A percentile compares a stretch with the other conserved stretches of the same genome.
Conservation (phyloP, 2,329 filamentous ascomycete genomes). For the Zasmidium angulare region DNA sequence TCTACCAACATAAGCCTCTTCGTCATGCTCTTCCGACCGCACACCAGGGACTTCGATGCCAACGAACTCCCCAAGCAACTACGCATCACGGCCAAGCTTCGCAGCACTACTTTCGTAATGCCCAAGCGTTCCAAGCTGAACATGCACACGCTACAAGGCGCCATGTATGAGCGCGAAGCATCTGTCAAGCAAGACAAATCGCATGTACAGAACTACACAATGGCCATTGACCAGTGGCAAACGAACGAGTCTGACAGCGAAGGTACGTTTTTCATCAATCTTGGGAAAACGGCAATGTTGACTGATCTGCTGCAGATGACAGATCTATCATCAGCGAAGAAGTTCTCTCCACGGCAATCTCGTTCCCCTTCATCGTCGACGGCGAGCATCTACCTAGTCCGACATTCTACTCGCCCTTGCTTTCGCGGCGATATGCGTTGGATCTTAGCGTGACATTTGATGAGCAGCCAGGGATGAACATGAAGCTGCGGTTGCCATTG, state of each 20-base stretch:
- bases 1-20: conserved; percentile 8
- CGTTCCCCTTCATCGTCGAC: conserved; percentile 7
- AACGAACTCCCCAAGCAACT: conserved; percentile 4
- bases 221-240: conserved; percentile 9
- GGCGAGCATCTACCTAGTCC: conserved; percentile 1
- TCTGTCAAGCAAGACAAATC: conserved; percentile 8
- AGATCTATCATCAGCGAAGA: conserved; percentile 6
- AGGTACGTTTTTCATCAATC: conserved; percentile 6
- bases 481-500: conserved; percentile 13
- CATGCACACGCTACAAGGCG: conserved; percentile 4
- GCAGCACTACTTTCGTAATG: conserved; percentile 15
- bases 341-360: conserved; percentile 9
- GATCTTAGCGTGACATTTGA: conserved; percentile 14
- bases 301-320: conserved; percentile 4
- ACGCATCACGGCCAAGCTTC: conserved; percentile 11
- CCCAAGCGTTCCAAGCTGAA: conserved; percentile 1
- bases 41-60: not conserved
- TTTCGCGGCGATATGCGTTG: conserved; percentile 14
- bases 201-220: conserved; percentile 1
- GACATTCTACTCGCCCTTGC: conserved; percentile 13
- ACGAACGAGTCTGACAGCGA: conserved; percentile 13
- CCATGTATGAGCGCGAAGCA: not conserved
- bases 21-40: conserved; percentile 7
- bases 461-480: conserved; percentile 9
- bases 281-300: not conserved